Percentiles rank a stretch among this genome's conserved stretches.
phyloP scores from a whole-genome alignment of 352 stramenopile genomes.

The Halophytophthora polymorphica region DNA sequence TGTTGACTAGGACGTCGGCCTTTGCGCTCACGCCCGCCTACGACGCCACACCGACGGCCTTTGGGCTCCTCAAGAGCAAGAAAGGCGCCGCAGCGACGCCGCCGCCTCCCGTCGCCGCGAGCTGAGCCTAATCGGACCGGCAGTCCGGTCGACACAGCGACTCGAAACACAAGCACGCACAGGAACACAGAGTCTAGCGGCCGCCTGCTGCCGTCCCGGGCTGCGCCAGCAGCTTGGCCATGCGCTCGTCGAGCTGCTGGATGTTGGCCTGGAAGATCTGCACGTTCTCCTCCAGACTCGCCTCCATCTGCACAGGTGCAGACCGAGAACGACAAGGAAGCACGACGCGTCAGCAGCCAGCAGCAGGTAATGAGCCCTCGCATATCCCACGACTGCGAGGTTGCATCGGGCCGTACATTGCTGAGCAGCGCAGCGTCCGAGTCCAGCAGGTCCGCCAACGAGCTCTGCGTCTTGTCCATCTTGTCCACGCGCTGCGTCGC shows the following conservation, averaged over 20 bases:
- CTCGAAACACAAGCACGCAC: constrained; percentile 6
- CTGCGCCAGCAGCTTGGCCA: constrained; percentile 41
- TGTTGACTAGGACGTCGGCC: constrained; percentile 31
- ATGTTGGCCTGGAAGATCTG: constrained; percentile 79
- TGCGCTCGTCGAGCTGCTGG: constrained; percentile 67
- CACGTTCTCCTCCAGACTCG: constrained; percentile 69
- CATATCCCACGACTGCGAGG: not conserved
- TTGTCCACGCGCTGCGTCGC: constrained; percentile 48
- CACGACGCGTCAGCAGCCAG: too few relatives aligned
- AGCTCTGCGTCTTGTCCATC: constrained; percentile 59
- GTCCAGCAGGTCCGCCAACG: constrained; percentile 54
- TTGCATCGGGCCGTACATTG: constrained; percentile 48
- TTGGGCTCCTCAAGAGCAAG: constrained; percentile 31
- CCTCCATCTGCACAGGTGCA: constrained; percentile 51
- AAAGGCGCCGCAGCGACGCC: constrained; percentile 21
- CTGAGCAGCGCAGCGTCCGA: constrained; percentile 58
- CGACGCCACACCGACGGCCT: constrained; percentile 25
- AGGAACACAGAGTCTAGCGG: constrained; percentile 17
- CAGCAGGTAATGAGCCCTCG: too few relatives aligned
- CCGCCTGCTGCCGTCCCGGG: constrained; percentile 12
- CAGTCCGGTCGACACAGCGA: constrained; percentile 10
- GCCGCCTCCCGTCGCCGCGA: constrained; percentile 16
- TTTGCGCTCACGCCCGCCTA: constrained; percentile 35
- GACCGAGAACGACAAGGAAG: constrained; percentile 3
- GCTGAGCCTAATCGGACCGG: constrained; percentile 11